Conservation (phyloP, 164 flowering plant species). For the Tetracentron sinense region DNA sequence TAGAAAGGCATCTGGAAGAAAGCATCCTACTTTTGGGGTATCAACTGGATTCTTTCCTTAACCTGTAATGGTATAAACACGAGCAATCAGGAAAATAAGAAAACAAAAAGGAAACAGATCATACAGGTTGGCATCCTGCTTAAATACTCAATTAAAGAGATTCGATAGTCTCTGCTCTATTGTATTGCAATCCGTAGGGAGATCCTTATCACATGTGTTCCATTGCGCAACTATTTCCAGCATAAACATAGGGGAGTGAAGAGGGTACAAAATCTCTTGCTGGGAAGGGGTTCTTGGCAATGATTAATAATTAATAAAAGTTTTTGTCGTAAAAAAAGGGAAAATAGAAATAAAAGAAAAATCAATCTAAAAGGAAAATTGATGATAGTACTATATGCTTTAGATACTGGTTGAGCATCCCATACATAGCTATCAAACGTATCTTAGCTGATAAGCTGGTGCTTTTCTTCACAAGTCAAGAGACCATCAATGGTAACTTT, state of each 20-base stretch:
- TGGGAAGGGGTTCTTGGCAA: no score
- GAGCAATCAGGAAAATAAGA: neutral
- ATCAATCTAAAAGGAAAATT: neutral
- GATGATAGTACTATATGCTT: neutral
- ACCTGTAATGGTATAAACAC: neutral
- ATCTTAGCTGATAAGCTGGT: neutral
- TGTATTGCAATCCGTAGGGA: no score
- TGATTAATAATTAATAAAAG: no score
- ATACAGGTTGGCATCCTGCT: neutral
- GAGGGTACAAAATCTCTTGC: no score
- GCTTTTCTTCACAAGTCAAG: neutral
- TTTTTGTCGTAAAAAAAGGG: no score
- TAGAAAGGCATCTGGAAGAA: neutral
- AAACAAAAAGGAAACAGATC: neutral
- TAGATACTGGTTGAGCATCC: neutral
- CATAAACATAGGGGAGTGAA: no score
- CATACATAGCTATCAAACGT: neutral
- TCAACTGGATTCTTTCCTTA: neutral
- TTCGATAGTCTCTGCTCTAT: no score
- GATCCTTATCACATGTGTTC: no score
- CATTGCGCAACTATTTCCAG: no score
- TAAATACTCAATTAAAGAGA: neutral
- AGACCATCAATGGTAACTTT: neutral
- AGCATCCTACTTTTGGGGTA: neutral
- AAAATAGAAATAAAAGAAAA: neutral